phyloP scores from a whole-genome alignment of 768 basidiomycete genomes.

The Kwoniella heveanensis region DNA sequence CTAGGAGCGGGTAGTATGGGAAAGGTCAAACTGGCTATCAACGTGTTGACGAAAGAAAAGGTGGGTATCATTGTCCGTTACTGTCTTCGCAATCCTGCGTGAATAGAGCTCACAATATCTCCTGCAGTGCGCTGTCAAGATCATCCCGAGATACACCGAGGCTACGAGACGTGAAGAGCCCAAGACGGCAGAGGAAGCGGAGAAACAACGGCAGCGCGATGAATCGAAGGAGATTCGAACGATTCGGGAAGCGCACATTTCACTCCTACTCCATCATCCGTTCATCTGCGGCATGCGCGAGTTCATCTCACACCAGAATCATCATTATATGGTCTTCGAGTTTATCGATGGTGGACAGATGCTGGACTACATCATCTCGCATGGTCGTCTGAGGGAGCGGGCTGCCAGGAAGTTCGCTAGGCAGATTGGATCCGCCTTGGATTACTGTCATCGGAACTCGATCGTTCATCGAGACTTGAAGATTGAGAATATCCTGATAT shows the following conservation, averaged over 20 bases:
- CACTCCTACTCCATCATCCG: slow-evolving; percentile 93
- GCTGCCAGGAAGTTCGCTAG: slow-evolving; percentile 96
- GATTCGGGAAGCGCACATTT: slow-evolving; percentile 90
- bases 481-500: slow-evolving; percentile 99
- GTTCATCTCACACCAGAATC: slow-evolving; percentile 95
- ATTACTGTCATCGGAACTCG: slow-evolving; percentile 95
- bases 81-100: neutral
- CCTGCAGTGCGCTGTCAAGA: slow-evolving; percentile 92
- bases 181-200: slow-evolving; percentile 56
- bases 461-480: slow-evolving; percentile 98
- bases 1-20: slow-evolving; percentile 98
- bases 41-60: slow-evolving; percentile 87
- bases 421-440: slow-evolving; percentile 92
- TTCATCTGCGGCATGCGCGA: slow-evolving; percentile 99
- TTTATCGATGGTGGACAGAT: slow-evolving; percentile 99
- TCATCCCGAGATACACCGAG: slow-evolving; percentile 82
- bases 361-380: slow-evolving; percentile 99
- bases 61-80: slow-evolving; percentile 63
- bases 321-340: slow-evolving; percentile 99
- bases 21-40: slow-evolving; percentile 93
- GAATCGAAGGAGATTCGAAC: slow-evolving; percentile 95
- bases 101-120: neutral
- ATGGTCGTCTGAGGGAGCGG: slow-evolving; percentile 89
- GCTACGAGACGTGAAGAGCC: slow-evolving; percentile 59
- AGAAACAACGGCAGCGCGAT: slow-evolving; percentile 81